These are phyloP conservation scores for Myxozyma neglecta DNA, from an alignment of 805 yeast genomes.

Conservation along the genomic window DNA sequence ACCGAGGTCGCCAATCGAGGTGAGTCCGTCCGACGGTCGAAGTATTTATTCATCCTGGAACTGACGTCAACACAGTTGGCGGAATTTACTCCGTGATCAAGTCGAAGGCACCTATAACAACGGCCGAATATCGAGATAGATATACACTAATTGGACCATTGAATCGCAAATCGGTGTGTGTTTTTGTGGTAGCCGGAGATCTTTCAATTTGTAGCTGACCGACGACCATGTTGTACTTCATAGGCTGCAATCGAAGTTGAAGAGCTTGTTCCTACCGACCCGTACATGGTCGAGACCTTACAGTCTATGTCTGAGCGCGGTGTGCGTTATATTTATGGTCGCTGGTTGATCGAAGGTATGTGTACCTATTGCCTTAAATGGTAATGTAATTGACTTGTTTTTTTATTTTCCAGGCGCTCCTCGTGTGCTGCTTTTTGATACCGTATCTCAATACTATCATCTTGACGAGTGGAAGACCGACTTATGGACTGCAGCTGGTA, in stretches of 20 bases:
- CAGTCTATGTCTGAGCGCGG: conserved; percentile 83
- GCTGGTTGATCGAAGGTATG: conserved; percentile 85
- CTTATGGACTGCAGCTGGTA: conserved; percentile 85
- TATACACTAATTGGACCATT: conserved; percentile 87
- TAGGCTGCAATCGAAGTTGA: conserved; percentile 77
- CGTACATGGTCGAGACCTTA: conserved; percentile 58
- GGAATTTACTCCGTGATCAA: conserved; percentile 96
- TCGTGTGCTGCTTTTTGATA: conserved; percentile 82
- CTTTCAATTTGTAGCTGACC: neutral
- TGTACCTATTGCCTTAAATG: neutral
- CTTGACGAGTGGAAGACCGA: conserved; percentile 94
- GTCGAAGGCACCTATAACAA: conserved; percentile 95
- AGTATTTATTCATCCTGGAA: neutral
- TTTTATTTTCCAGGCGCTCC: conserved; percentile 69
- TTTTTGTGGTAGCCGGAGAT: neutral
- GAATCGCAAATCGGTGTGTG: conserved; percentile 50
- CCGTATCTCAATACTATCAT: conserved; percentile 65
- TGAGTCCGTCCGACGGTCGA: neutral
- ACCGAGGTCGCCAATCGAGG: conserved; percentile 89
- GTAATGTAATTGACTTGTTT: neutral
- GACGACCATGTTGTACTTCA: neutral
- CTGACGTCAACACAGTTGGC: conserved; percentile 56
- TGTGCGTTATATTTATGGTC: conserved; percentile 77
- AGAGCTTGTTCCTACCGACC: conserved; percentile 54
- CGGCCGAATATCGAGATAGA: conserved; percentile 84